Conservation (phyloP, 164 flowering plant genomes). For the Cinnamomum chago region DNA sequence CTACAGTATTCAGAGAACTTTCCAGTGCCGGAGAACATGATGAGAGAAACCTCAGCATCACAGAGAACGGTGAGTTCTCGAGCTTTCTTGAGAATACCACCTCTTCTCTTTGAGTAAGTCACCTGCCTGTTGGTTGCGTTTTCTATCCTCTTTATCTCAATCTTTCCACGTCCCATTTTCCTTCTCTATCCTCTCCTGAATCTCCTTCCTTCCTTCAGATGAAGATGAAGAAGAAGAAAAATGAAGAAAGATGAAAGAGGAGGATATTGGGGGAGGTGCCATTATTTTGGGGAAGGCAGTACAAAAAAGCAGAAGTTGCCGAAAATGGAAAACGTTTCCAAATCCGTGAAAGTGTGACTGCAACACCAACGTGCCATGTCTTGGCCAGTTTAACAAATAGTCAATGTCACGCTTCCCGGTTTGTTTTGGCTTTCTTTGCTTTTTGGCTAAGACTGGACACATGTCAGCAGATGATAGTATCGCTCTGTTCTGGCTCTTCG, state of each 20-base stretch:
- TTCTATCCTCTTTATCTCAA: slow-evolving; percentile 65
- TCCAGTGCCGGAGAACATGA: slow-evolving; percentile 46
- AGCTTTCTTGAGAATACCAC: slow-evolving; percentile 71
- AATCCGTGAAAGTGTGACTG: slow-evolving; percentile 9
- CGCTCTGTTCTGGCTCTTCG: no score
- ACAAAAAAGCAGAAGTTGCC: not conserved
- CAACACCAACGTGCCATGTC: not conserved
- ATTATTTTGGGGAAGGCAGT: not conserved
- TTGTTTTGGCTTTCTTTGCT: not conserved
- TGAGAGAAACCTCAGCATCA: slow-evolving; percentile 64
- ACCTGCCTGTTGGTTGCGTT: slow-evolving; percentile 68
- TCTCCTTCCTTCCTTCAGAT: not conserved
- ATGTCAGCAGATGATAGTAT: not conserved
- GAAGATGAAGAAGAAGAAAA: not conserved
- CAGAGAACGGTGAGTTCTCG: slow-evolving; percentile 64
- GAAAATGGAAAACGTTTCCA: slow-evolving; percentile 6
- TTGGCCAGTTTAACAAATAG: not conserved
- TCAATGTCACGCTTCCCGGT: not conserved
- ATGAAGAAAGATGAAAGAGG: not conserved
- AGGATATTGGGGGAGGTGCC: not conserved
- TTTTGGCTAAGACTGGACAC: not conserved
- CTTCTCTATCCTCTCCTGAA: no score
- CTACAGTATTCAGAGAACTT: slow-evolving; percentile 50
- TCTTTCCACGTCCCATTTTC: slow-evolving; percentile 68
- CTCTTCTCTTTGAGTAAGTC: slow-evolving; percentile 64